Percentiles rank a stretch among this genome's conserved stretches.
Evolutionary conservation across 2,329 filamentous ascomycete genomes (phyloP).

Genomic region (Sporothrix globosa): DNA sequence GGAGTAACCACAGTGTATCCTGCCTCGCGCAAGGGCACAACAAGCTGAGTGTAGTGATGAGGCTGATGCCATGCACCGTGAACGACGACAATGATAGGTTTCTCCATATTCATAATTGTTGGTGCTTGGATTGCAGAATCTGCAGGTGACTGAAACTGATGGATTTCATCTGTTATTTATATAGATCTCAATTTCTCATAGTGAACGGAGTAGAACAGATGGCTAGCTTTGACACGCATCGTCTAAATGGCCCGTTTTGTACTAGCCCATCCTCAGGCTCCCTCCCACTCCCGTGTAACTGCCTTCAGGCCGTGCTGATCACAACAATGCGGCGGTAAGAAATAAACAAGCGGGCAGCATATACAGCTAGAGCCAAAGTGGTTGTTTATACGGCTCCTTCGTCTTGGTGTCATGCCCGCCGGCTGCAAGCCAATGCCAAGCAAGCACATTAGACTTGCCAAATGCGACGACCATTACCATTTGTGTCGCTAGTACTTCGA

Average conservation of each 20-base stretch:
- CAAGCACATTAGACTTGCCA: too few species aligned
- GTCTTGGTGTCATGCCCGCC: too few species aligned
- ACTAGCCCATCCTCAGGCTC: neutral
- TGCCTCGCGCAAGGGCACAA: neutral
- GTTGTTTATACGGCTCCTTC: too few species aligned
- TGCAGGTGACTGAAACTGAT: neutral
- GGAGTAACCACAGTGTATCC: neutral
- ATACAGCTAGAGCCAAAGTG: too few species aligned
- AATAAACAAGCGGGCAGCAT: too few species aligned
- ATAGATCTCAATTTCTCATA: neutral
- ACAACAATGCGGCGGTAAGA: too few species aligned
- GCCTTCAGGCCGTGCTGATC: too few species aligned
- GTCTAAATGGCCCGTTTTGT: neutral
- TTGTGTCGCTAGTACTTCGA: too few species aligned
- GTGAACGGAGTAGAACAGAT: neutral
- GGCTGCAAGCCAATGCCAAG: too few species aligned
- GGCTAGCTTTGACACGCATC: neutral
- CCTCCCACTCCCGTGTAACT: too few species aligned
- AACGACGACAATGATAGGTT: neutral
- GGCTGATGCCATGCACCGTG: conserved; percentile 2
- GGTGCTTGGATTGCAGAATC: neutral
- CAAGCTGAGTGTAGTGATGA: neutral
- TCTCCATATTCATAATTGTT: neutral
- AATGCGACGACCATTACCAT: too few species aligned
- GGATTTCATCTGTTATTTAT: neutral